A percentile compares a stretch with the other conserved stretches of the same genome.
Evolutionary conservation across 768 basidiomycete species (phyloP).

Genomic region (Dentipellis sp.): DNA sequence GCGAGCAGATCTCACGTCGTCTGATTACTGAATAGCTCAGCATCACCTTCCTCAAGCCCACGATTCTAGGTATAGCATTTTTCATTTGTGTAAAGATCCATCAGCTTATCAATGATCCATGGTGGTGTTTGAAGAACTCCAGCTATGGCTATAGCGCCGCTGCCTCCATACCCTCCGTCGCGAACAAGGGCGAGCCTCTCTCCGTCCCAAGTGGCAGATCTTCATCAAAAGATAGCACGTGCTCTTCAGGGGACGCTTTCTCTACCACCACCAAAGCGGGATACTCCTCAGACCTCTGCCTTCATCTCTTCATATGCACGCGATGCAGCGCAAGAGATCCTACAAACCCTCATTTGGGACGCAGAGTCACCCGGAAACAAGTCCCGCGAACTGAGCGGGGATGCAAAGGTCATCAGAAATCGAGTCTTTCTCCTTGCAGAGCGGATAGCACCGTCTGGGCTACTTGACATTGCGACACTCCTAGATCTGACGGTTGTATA

Average conservation of each 20-base stretch:
- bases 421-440: conserved; percentile 48
- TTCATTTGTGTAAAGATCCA: too few relatives aligned
- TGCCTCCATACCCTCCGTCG: conserved; percentile 49
- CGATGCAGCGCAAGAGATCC: conserved; percentile 41
- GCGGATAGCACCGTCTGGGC: conserved; percentile 32
- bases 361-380: conserved; percentile 8
- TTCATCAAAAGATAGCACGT: conserved; percentile 39
- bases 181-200: conserved; percentile 38
- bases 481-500: conserved; percentile 58
- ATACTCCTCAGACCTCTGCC: conserved; percentile 31
- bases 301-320: conserved; percentile 53
- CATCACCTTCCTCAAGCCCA: too few relatives aligned
- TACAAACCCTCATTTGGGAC: conserved; percentile 56
- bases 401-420: conserved; percentile 38
- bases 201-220: conserved; percentile 38
- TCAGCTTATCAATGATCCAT: too few relatives aligned
- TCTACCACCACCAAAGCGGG: conserved; percentile 38
- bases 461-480: conserved; percentile 43
- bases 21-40: too few relatives aligned
- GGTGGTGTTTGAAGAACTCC: background rate
- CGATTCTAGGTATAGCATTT: too few relatives aligned
- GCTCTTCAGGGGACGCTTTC: conserved; percentile 38
- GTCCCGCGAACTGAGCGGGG: conserved; percentile 10
- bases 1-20: too few relatives aligned
- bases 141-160: conserved; percentile 23